Evolutionary conservation across 164 flowering plant species (phyloP), one percentile per base, ranked within the genome.

Genomic region (Taxillus chinensis): DNA sequence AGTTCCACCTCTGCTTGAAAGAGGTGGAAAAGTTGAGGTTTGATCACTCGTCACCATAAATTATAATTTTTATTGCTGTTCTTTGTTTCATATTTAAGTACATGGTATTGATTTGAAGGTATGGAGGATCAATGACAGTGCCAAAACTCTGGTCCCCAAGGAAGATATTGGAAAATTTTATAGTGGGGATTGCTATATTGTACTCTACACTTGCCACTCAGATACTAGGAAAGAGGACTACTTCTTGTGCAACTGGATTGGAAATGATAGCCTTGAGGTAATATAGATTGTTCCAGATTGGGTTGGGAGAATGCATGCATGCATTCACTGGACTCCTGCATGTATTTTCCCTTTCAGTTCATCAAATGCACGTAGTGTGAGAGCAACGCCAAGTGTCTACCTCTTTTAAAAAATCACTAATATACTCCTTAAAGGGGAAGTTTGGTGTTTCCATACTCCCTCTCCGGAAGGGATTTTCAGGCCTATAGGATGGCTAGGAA

Each of bases 111-210:
- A 62, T 57, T 65, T 45, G 54, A 75, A 95, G 99, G 98, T 91
- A 37, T 95, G 98, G 98, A 67, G 82, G 73, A 86, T 95, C 59
- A 75, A 89, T 78, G 99, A 89, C 53, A 84, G 80, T 81, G 89
- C 92, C 49, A 95, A 95, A 76, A 86, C 95, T 57, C 89, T 89
- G 42, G 77, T 95, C 71, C 74, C 96, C 7, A 80, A 72, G 60
- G 92, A 91, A 67, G 96, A 95, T 58, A 69, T 92, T 65, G 99
- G 99, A 51, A 92, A 87, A 82, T 95, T 95, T 72, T 89, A 87
- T 64, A 72, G 91, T 73, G 98, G 99, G 64, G 99, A 95, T 73
- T 91, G 99, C 80, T 95, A 89, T 65, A 85, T 95, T 70, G 76
- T 86, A 65, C 93, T 95, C 60, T 92, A 92, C 74, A 83, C 99